phyloP scores from a whole-genome alignment of 352 stramenopile genomes.

The Pythium aquatile region DNA sequence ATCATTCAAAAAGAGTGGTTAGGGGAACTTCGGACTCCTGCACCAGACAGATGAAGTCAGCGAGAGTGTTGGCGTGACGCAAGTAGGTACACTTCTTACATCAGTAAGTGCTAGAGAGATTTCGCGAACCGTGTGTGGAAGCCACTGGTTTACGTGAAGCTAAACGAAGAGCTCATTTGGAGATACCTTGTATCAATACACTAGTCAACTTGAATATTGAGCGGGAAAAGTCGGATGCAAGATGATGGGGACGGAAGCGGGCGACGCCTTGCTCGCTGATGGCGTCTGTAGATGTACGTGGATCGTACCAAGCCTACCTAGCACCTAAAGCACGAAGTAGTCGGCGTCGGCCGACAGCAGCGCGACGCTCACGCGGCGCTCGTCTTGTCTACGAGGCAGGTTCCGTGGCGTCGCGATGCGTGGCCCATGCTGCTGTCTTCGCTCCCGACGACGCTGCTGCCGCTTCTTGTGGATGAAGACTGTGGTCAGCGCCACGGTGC shows the following conservation, averaged over 20 bases:
- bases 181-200: neutral
- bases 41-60: slow-evolving; percentile 13
- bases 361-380: slow-evolving; percentile 11
- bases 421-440: no score
- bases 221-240: neutral
- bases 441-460: neutral
- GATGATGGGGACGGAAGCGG: neutral
- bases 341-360: slow-evolving; percentile 13
- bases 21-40: neutral
- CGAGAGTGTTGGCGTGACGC: slow-evolving; percentile 11
- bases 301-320: neutral
- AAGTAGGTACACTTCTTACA: neutral
- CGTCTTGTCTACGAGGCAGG: slow-evolving; percentile 5
- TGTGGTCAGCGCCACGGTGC: slow-evolving; percentile 12
- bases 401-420: slow-evolving; percentile 6
- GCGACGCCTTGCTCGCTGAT: neutral
- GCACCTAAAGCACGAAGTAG: slow-evolving; percentile 21
- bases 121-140: no score
- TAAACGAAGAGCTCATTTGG: neutral
- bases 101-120: neutral
- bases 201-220: neutral
- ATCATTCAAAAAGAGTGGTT: neutral
- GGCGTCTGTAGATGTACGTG: neutral
- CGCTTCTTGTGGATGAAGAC: slow-evolving; percentile 10
- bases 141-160: no score